Base-by-base conservation (phyloP, 768 basidiomycete genomes). In the Trametes coccinea region DNA sequence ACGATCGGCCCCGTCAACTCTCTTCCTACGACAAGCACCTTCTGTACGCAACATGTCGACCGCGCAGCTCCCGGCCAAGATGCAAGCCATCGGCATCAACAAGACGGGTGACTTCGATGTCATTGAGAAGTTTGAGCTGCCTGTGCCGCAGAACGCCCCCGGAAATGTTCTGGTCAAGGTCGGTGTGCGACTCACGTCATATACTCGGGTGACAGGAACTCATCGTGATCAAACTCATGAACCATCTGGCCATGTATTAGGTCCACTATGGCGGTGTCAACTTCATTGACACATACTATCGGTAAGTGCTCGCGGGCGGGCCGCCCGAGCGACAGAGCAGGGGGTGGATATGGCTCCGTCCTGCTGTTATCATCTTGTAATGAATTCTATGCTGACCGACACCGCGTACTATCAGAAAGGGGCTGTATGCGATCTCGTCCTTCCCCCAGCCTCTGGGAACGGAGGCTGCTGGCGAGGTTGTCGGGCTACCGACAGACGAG, bases 271-370 rank as follows among this genome's bases (percentile, higher is more conserved):
- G 81, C 4, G 92, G 92, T 6, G 82, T 96, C 68, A 97, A 97
- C 77, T 97, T 90, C 71, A 92, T 90, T 69, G 90, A 92, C 70
- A 87, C 84, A 45, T 95, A 96, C 73, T 85, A 81, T 70, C 79
- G 94, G 84, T 89, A 75, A 72, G 76, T 49, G n/a, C 46, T 7
- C 46, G 27, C 27, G 17, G 10, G 27, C 22, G 22, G 22, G 22
- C 22, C 22, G 22, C 22, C 22, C 22, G 22, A 22, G 22, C 22
- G 22, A 22, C 22, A 22, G 22, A 22, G 22, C 22, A 22, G 22
- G 22, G 22, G 22, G 22, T 22, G 22, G 22, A 22, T 22, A 10
- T 29, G 11, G 46, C 46, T 6, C 39, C 39, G 1, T 39, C 8
- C 39, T 39, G 39, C 39, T 2, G 39, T 39, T 7, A 13, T 13